phyloP scores from a whole-genome alignment of 192 early-diverging fungal genomes.

The Jimgerdemannia lactiflua region DNA sequence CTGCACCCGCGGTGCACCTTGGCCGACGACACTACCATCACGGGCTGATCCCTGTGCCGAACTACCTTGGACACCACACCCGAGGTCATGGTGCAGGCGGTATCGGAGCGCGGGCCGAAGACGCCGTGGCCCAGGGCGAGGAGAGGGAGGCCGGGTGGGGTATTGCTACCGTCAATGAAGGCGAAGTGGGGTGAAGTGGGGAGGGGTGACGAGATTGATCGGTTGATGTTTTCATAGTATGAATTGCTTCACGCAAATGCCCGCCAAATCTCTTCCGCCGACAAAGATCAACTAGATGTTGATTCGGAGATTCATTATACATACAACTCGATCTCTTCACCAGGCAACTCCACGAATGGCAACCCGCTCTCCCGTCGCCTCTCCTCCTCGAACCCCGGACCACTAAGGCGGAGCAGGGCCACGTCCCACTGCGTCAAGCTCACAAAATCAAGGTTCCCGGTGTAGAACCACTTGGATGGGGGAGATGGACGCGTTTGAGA shows the following conservation, averaged over 20 bases:
- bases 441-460: conserved; percentile 29
- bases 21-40: conserved; percentile 29
- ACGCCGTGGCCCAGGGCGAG: conserved; percentile 38
- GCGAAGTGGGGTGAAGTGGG: too few species aligned
- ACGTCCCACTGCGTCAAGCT: conserved; percentile 38
- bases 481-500: background rate
- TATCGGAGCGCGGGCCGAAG: conserved; percentile 11
- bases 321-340: background rate
- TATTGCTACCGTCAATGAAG: conserved; percentile 6
- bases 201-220: background rate
- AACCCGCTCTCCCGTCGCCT: background rate
- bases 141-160: conserved; percentile 24
- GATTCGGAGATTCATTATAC: background rate
- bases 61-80: conserved; percentile 31
- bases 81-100: conserved; percentile 22
- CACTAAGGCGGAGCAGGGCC: conserved; percentile 32
- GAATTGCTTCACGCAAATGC: background rate
- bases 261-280: background rate
- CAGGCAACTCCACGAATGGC: background rate
- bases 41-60: conserved; percentile 16
- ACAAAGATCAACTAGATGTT: too few species aligned
- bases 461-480: conserved; percentile 30
- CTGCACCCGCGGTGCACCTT: conserved; percentile 37
- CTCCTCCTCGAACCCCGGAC: conserved; percentile 3
- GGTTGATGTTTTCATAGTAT: background rate